Base-by-base conservation (phyloP, 2,329 filamentous ascomycete species). In the Neonectria coccinea region DNA sequence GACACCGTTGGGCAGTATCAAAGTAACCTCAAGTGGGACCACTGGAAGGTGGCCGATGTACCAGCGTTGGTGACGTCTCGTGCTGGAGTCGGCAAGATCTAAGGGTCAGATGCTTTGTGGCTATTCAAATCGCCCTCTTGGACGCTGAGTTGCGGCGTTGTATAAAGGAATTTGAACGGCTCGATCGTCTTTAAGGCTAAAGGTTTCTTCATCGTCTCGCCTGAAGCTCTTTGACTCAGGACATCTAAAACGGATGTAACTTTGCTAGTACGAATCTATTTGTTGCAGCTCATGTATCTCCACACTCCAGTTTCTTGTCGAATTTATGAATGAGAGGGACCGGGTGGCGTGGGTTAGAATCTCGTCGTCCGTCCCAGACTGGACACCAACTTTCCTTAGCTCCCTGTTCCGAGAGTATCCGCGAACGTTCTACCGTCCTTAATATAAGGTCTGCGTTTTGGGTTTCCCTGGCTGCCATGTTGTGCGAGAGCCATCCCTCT, bases 1-100 rank as follows among this genome's bases (percentile, higher is more conserved):
- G 56, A 57, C 10, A 69, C 60, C 16, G 56, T 74, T 25, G 66
- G 64, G 7, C 50, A 63, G 42, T 62, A 67, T 57, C 70, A 74
- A 59, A 63, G 55, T 3, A 63, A 57, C 18, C 67, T 74, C 39
- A 64, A 66, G 29, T 70, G 67, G 58, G 29, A 64, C 2, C 73
- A 73, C 51, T 69, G 70, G 52, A 50, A 45, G 14, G 70, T 70
- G 20, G 56, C 59, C 22, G 55, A 71, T 33, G 72, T 74, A 8
- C 67, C 70, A 1, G 54, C 64, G 27, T 70, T 69, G 33, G 73
- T 74, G 4, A 67, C 64, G 51, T 64, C 62, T 18, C 68, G 67
- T 47, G 72, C 73, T 22, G 73, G 73, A 42, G 61, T 74, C 48
- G 73, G 73, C 6, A 74, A 66, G 59, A 56, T 62, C 42, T 42